These are phyloP conservation scores for Stephanodiscus minutulus DNA, from an alignment of 108 stramenopile genomes.

Conservation along the genomic window DNA sequence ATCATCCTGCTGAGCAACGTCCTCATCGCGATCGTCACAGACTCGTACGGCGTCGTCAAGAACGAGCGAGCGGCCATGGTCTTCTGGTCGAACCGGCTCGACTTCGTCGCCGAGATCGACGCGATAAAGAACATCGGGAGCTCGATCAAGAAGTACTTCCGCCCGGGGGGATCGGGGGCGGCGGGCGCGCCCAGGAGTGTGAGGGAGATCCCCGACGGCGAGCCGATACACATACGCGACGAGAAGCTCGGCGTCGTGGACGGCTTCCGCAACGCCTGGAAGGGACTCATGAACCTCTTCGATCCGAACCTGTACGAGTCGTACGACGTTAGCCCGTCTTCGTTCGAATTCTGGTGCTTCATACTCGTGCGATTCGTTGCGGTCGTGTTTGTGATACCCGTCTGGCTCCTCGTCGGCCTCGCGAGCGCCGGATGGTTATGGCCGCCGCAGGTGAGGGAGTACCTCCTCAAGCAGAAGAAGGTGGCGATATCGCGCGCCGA, in stretches of 20 bases:
- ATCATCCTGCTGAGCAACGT: conserved; percentile 61
- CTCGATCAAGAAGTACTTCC: conserved; percentile 25
- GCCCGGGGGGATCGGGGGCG: conserved; percentile 16
- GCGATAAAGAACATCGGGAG: conserved; percentile 45
- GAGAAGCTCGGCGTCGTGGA: conserved; percentile 17
- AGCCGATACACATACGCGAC: conserved; percentile 20
- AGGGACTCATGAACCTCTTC: conserved; percentile 46
- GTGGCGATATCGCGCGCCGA: conserved; percentile 68
- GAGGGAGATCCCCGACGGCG: conserved; percentile 31
- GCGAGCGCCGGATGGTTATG: conserved; percentile 52
- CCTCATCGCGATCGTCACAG: conserved; percentile 65
- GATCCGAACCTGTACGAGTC: conserved; percentile 46
- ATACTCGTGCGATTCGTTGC: conserved; percentile 34
- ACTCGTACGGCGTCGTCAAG: conserved; percentile 61
- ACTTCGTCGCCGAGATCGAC: conserved; percentile 67
- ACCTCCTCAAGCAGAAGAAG: conserved; percentile 42
- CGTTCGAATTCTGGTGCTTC: conserved; percentile 55
- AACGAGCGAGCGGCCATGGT: conserved; percentile 62
- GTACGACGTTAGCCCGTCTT: conserved; percentile 33
- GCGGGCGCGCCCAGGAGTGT: conserved; percentile 34
- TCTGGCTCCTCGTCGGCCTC: conserved; percentile 53
- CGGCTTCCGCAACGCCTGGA: conserved; percentile 42
- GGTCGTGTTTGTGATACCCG: conserved; percentile 47
- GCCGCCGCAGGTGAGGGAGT: conserved; percentile 59
- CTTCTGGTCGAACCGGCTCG: conserved; percentile 63